Percentiles rank a stretch among this genome's conserved stretches.
These are phyloP conservation scores for Suillus spraguei DNA, from an alignment of 768 basidiomycete species.

Conservation along the genomic window DNA sequence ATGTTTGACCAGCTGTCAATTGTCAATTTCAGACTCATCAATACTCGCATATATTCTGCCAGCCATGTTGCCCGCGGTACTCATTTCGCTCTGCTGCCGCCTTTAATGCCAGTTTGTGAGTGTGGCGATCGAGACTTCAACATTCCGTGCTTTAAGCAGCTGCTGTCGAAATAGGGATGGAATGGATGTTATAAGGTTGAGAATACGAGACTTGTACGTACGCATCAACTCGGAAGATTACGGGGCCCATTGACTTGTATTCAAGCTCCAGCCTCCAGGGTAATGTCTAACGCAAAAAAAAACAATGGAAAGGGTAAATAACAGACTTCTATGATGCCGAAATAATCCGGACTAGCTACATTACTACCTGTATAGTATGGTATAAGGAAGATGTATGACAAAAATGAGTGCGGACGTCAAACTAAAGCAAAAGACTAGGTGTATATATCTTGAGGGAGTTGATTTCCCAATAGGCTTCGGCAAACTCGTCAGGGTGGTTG, in stretches of 20 bases:
- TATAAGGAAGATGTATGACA: too few species aligned
- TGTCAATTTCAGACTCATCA: too few species aligned
- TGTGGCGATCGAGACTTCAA: constrained; percentile 18
- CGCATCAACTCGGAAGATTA: neutral
- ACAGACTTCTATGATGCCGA: neutral
- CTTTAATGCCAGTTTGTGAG: neutral
- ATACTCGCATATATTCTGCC: too few species aligned
- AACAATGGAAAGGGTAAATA: neutral
- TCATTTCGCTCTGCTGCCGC: too few species aligned
- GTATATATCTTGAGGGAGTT: constrained; percentile 60
- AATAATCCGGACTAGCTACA: neutral
- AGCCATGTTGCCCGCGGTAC: too few species aligned
- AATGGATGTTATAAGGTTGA: constrained; percentile 20
- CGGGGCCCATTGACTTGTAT: neutral
- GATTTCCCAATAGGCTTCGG: constrained; percentile 72
- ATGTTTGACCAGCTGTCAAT: too few species aligned
- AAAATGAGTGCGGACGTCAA: neutral
- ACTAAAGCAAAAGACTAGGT: constrained; percentile 4
- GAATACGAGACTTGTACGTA: too few species aligned
- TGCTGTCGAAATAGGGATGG: constrained; percentile 16
- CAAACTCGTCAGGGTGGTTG: constrained; percentile 58
- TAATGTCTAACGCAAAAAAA: neutral
- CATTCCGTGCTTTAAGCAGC: constrained; percentile 14
- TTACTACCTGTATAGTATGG: neutral
- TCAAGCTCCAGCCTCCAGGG: neutral